These are phyloP conservation scores for Saraca asoca DNA, from an alignment of 331 rosid species.

Conservation along the genomic window DNA sequence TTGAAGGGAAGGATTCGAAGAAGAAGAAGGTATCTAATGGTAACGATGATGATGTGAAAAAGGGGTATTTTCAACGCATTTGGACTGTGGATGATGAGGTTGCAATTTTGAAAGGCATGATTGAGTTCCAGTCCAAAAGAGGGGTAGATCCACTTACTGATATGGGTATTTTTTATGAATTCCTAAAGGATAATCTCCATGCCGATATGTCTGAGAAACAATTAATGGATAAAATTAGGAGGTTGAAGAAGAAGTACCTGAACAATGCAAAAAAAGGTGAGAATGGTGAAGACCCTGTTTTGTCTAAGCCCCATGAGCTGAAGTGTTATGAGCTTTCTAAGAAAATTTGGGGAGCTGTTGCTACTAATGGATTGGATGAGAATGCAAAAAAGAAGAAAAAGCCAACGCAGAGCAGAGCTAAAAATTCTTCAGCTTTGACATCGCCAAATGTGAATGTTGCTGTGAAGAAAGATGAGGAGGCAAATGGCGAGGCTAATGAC, in stretches of 20 bases:
- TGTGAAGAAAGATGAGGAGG: slow-evolving; percentile 29
- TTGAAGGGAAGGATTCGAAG: slow-evolving; percentile 35
- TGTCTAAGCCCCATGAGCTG: slow-evolving; percentile 45
- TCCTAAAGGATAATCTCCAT: slow-evolving; percentile 41
- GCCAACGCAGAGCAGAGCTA: slow-evolving; percentile 30
- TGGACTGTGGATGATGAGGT: slow-evolving; percentile 60
- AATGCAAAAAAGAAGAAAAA: slow-evolving; percentile 24
- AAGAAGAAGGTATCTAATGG: slow-evolving; percentile 41
- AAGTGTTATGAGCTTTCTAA: slow-evolving; percentile 41
- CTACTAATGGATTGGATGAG: slow-evolving; percentile 13
- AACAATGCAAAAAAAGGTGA: slow-evolving; percentile 31
- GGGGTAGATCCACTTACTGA: slow-evolving; percentile 42
- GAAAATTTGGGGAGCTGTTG: slow-evolving; percentile 46
- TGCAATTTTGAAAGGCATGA: slow-evolving; percentile 50
- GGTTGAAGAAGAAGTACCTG: slow-evolving; percentile 52
- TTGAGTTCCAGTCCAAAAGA: slow-evolving; percentile 41
- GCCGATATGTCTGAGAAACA: slow-evolving; percentile 44
- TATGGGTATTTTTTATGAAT: slow-evolving; percentile 42
- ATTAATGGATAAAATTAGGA: slow-evolving; percentile 46
- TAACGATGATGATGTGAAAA: slow-evolving; percentile 45
- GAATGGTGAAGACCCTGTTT: slow-evolving; percentile 39
- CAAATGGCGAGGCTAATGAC: slow-evolving; percentile 27
- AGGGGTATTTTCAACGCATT: slow-evolving; percentile 33
- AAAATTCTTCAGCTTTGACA: slow-evolving; percentile 15
- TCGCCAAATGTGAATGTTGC: slow-evolving; percentile 33